Base-by-base conservation (phyloP, 331 rosid genomes). In the Malus hybrid region DNA sequence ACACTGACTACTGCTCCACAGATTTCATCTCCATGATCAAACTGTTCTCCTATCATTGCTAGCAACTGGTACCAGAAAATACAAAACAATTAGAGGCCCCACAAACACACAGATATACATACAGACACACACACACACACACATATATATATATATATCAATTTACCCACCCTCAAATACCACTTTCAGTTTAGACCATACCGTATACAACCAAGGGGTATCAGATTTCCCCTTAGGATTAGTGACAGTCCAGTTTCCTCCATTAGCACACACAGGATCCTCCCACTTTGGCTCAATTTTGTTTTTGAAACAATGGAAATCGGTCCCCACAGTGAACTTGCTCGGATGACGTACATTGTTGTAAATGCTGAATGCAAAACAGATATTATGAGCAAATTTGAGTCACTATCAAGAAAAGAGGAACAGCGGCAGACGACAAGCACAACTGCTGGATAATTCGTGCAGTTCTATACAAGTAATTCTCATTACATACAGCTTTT, bases 21-120 rank as follows among this genome's bases (percentile, higher is more conserved):
- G 71, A 95, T 90, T 80, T 92, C 97, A 76, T 95, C 98, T 68
- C 99, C 99, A 19, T 86, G 92, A 57, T 92, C 96, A 82, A 92
- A 95, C 82, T 95, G 98, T 81, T 95, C 98, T 68, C 99, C 99
- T 10, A 95, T 95, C 97, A 95, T 86, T 52, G 93, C 97, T 80
- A 95, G 89, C 90, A 95, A 82, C 99, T 95, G 48, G 22, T 15
- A 75, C 53, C 79, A 76, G 48, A 20, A 80, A 30, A 73, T 13
- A 71, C 60, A 36, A 36, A 29, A 65, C 15, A 50, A 28, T 77
- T 33, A 73, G 63, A 50, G 30, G 56, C 13, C 19, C 2, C 63
- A 75, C 10, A 70, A 11, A 63, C 46, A 32, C 33, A 28, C 5
- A 30, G 24, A 24, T 24, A 24, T 24, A 24, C 24, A 24, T 24